phyloP scores from a whole-genome alignment of 108 stramenopile species.

The Cyclotella sp. region DNA sequence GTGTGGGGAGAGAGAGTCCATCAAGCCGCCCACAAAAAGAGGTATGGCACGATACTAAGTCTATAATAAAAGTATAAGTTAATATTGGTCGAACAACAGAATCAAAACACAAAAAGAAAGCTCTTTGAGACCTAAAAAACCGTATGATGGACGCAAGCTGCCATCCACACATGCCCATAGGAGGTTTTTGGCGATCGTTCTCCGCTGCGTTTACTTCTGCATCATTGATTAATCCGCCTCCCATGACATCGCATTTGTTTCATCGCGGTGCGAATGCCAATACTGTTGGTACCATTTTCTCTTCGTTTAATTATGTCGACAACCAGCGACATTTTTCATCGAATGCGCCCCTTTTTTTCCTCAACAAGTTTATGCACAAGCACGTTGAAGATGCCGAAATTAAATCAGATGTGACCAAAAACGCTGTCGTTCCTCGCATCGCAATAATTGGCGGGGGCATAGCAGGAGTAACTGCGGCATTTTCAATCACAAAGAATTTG shows the following conservation, averaged over 20 bases:
- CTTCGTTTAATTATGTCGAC: not conserved
- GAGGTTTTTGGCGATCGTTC: conserved; percentile 25
- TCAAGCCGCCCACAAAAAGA: too few relatives aligned
- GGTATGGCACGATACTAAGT: too few relatives aligned
- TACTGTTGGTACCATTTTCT: conserved; percentile 6
- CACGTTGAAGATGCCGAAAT: not conserved
- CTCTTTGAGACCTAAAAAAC: not conserved
- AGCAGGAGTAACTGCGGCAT: conserved; percentile 56
- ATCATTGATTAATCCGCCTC: conserved; percentile 26
- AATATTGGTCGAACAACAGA: not conserved
- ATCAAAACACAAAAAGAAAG: not conserved
- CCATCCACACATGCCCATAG: not conserved
- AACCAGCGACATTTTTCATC: not conserved
- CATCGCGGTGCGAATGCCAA: not conserved
- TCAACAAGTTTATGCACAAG: conserved; percentile 1
- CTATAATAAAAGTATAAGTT: too few relatives aligned
- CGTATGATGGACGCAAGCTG: not conserved
- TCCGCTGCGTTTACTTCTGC: conserved; percentile 28
- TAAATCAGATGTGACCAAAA: not conserved
- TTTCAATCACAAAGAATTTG: conserved; percentile 27
- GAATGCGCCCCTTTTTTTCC: not conserved
- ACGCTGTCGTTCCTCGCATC: conserved; percentile 13
- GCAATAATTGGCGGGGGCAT: conserved; percentile 53
- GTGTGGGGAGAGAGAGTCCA: too few relatives aligned
- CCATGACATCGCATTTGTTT: conserved; percentile 18